Percentiles rank a stretch among this genome's conserved stretches.
Evolutionary conservation across 192 early-diverging fungal species (phyloP).

Genomic region (Diversispora eburnea): DNA sequence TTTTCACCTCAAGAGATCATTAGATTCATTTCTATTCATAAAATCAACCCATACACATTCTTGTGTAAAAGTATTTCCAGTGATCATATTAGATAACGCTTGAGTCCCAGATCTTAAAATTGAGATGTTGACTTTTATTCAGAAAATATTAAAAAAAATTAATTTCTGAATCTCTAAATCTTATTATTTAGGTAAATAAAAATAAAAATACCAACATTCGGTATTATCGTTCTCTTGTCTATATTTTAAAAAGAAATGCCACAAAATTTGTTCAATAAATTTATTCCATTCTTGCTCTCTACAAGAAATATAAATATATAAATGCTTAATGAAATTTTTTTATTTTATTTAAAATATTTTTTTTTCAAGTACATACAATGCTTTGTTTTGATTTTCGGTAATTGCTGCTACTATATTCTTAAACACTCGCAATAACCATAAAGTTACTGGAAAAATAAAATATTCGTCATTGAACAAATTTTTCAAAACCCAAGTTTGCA

Average conservation of each 20-base stretch:
- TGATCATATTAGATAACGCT: constrained; percentile 15
- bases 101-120: constrained; percentile 2
- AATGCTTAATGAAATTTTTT: background rate
- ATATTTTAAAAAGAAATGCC: background rate
- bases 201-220: background rate
- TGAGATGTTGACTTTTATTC: background rate
- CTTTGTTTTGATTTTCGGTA: constrained; percentile 11
- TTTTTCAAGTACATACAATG: background rate
- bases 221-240: background rate
- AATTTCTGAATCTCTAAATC: background rate
- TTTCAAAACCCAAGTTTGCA: background rate
- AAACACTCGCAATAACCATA: background rate
- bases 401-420: background rate
- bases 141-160: background rate
- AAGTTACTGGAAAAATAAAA: background rate
- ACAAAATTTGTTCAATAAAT: constrained; percentile 6
- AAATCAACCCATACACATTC: background rate
- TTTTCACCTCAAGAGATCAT: constrained; percentile 8
- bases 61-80: background rate
- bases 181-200: background rate
- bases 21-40: constrained; percentile 14
- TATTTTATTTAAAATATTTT: background rate
- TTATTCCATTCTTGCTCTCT: constrained; percentile 16
- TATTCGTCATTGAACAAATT: background rate
- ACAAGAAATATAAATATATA: background rate